These are phyloP conservation scores for Torrubiellomyces zombiae DNA, from an alignment of 2,329 filamentous ascomycete genomes.

Conservation along the genomic window DNA sequence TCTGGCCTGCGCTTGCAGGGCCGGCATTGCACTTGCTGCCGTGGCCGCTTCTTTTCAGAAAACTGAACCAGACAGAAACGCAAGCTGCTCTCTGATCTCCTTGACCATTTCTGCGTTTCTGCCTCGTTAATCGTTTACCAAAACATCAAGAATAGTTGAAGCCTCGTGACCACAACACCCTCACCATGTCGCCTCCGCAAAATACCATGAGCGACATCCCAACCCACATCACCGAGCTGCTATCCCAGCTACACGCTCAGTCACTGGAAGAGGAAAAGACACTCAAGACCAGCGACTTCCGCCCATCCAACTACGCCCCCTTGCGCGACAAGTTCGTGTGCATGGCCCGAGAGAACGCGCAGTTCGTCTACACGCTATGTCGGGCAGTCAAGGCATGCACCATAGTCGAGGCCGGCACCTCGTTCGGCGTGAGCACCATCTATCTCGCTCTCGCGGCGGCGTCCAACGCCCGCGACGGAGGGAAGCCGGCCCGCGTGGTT, in stretches of 20 bases:
- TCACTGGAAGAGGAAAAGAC: slow-evolving; percentile 5
- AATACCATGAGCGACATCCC: slow-evolving; percentile 3
- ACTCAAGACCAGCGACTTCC: slow-evolving; percentile 3
- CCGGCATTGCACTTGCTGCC: no score
- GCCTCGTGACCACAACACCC: no score
- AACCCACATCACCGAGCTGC: slow-evolving; percentile 3
- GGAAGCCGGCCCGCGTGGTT: slow-evolving; percentile 25
- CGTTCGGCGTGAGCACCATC: slow-evolving; percentile 45
- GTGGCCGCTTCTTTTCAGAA: no score
- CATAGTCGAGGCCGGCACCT: slow-evolving; percentile 46
- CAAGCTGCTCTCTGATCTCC: no score
- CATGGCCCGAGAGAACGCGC: slow-evolving; percentile 40
- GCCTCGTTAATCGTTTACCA: no score
- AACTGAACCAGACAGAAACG: no score
- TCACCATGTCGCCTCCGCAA: slow-evolving; percentile 1
- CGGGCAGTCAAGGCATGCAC: slow-evolving; percentile 29
- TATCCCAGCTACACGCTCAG: slow-evolving; percentile 5
- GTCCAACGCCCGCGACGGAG: slow-evolving; percentile 18
- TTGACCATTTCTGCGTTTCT: no score
- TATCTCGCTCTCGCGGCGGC: slow-evolving; percentile 43
- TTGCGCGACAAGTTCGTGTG: slow-evolving; percentile 43
- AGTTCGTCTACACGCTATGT: slow-evolving; percentile 37
- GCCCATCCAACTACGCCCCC: slow-evolving; percentile 7
- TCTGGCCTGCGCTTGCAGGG: no score
- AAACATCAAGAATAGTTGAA: no score